phyloP scores from a whole-genome alignment of 345 rosid species.

The Lumnitzera racemosa region DNA sequence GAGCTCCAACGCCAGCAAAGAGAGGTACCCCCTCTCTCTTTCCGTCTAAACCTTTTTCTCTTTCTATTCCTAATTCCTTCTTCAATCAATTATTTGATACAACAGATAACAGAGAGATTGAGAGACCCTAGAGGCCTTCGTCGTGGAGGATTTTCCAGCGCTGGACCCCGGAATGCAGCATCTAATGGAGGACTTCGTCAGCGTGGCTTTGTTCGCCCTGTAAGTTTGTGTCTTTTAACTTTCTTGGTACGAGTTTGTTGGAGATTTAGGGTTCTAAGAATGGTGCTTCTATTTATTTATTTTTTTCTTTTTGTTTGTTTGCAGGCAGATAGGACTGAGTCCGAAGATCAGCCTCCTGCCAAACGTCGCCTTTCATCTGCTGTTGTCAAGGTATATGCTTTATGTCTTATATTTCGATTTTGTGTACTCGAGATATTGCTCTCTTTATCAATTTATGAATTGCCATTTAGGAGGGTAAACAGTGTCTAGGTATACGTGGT shows the following conservation, averaged over 20 bases:
- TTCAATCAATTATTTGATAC: too few species aligned
- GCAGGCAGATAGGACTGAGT: conserved; percentile 67
- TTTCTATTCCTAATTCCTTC: neutral
- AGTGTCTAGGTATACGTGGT: too few species aligned
- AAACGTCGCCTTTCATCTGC: conserved; percentile 86
- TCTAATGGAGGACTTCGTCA: conserved; percentile 44
- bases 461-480: neutral
- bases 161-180: conserved; percentile 50
- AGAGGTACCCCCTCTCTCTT: conserved; percentile 34
- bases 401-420: neutral
- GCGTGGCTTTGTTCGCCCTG: conserved; percentile 61
- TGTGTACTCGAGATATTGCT: neutral
- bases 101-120: conserved; percentile 78
- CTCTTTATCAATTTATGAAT: neutral
- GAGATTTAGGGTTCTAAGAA: neutral
- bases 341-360: conserved; percentile 79
- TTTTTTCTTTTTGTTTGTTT: conserved; percentile 1
- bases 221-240: conserved; percentile 7
- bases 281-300: neutral
- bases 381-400: conserved; percentile 65
- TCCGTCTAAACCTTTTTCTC: neutral
- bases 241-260: neutral
- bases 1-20: conserved; percentile 93
- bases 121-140: conserved; percentile 94
- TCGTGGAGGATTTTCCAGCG: conserved; percentile 53